A percentile compares a stretch with the other conserved stretches of the same genome.
Evolutionary conservation across 345 rosid genomes (phyloP).

Genomic region (Lepidium aucheri): DNA sequence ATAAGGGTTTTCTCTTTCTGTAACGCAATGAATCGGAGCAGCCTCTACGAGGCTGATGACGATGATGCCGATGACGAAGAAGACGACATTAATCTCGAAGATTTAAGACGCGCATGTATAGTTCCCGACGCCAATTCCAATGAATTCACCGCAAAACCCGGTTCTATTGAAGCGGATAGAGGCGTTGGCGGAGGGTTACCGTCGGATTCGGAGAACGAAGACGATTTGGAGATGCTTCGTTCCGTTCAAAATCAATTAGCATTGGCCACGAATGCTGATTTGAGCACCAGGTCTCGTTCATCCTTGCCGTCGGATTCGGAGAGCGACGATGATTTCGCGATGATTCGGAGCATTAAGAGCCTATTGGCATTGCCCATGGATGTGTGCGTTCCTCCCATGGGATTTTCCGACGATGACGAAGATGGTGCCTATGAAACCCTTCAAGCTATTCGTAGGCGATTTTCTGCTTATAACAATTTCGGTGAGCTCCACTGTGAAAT

Average conservation of each 20-base stretch:
- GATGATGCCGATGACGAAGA: constrained; percentile 38
- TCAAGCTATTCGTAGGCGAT: constrained; percentile 59
- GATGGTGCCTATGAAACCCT: constrained; percentile 72
- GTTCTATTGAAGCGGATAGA: neutral
- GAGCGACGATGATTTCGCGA: constrained; percentile 53
- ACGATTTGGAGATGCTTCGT: constrained; percentile 52
- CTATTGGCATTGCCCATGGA: constrained; percentile 37
- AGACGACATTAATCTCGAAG: constrained; percentile 56
- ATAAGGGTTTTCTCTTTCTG: neutral
- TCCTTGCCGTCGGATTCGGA: constrained; percentile 34
- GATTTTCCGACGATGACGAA: constrained; percentile 34
- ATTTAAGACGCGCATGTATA: constrained; percentile 62
- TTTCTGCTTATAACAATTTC: constrained; percentile 40
- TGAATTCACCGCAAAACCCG: neutral
- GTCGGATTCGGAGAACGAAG: constrained; percentile 51
- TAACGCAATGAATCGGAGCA: constrained; percentile 30
- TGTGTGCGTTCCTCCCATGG: constrained; percentile 24
- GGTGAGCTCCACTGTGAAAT: constrained; percentile 32
- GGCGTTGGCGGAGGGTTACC: constrained; percentile 1
- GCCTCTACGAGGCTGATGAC: constrained; percentile 22
- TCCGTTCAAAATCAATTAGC: constrained; percentile 41
- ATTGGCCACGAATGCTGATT: constrained; percentile 22
- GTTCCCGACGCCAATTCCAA: constrained; percentile 41
- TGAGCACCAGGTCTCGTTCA: constrained; percentile 14
- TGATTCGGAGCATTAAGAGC: constrained; percentile 44